phyloP scores from a whole-genome alignment of 23 red algal genomes.

The Gracilariopsis chorda region DNA sequence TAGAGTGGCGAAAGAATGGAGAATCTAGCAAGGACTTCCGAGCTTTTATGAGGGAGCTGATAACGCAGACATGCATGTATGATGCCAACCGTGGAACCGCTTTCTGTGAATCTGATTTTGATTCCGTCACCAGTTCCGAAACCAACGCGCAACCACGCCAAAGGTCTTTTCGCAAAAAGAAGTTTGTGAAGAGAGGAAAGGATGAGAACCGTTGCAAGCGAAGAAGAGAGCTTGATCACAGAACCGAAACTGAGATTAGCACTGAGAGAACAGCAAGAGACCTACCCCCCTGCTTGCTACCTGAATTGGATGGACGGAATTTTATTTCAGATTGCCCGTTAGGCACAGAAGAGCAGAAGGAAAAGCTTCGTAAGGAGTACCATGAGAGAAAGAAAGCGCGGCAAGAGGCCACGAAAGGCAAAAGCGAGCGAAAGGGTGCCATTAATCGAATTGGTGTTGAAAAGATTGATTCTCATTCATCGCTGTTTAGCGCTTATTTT shows the following conservation, averaged over 20 bases:
- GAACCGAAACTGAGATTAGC: background rate
- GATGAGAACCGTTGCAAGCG: background rate
- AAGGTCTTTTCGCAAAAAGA: no score
- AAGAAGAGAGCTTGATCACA: background rate
- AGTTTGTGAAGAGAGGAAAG: background rate
- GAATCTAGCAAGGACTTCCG: constrained; percentile 28
- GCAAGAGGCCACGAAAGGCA: no score
- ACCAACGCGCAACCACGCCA: no score
- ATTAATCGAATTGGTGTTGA: background rate
- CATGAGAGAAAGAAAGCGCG: no score
- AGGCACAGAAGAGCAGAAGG: background rate
- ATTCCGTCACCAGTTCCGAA: no score
- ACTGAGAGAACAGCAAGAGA: background rate
- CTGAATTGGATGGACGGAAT: background rate
- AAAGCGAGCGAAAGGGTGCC: background rate
- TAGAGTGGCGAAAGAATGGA: background rate
- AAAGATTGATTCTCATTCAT: background rate
- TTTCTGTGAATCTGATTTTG: no score
- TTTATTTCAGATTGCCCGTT: background rate
- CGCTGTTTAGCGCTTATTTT: background rate
- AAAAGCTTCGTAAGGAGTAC: background rate
- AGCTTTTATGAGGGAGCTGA: constrained; percentile 33
- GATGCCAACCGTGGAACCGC: no score
- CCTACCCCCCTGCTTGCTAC: constrained; percentile 11
- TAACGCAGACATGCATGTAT: background rate